Base-by-base conservation (phyloP, 2,329 filamentous ascomycete species). In the Chaetothyriales sp. region DNA sequence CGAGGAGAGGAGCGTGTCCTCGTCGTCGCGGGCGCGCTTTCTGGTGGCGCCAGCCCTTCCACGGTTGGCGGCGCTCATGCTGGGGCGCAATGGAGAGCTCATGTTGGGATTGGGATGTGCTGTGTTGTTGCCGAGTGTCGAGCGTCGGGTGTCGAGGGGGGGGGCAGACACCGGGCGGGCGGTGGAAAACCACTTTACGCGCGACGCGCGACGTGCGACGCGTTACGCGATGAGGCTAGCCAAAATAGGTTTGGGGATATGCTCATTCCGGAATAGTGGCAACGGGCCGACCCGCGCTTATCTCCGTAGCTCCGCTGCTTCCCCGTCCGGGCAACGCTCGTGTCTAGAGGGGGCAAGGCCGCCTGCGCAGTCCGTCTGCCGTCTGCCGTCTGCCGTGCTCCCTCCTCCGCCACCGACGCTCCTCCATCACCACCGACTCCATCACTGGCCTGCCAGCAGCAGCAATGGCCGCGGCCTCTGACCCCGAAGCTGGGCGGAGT, bases 21-120 rank as follows among this genome's bases (percentile, higher is more conserved):
- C 82, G 53, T 75, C 75, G 61, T 84, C 82, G 69, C 82, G 76
- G 37, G 75, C 73, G 61, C 82, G 77, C 68, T 85, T 85, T 56
- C 75, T 70, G 58, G 70, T 76, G 57, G 71, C 62, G 50, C 70
- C 70, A 18, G 70, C 69, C 52, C 77, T 67, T 50, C 87, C 86
- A 60, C 87, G 81, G 70, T 94, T 95, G 62, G 83, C 88, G 58
- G 89, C 89, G 55, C 83, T 81, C 75, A 86, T 84, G 70, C 82
- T 88, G 61, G 82, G 77, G 68, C 84, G 82, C 55, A 94, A 77
- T 66, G 89, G 89, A 67, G 88, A 94, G 74, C 86, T 94, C 65
- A 40, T 52, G 19, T 40, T 40, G 37, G 10, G 13, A 44, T n/a
- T n/a, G n/a, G n/a, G n/a, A n/a, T n/a, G n/a, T 22, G 25, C 19